phyloP scores from a whole-genome alignment of 805 yeast species.

The Vanderwaltozyma yarrowii region DNA sequence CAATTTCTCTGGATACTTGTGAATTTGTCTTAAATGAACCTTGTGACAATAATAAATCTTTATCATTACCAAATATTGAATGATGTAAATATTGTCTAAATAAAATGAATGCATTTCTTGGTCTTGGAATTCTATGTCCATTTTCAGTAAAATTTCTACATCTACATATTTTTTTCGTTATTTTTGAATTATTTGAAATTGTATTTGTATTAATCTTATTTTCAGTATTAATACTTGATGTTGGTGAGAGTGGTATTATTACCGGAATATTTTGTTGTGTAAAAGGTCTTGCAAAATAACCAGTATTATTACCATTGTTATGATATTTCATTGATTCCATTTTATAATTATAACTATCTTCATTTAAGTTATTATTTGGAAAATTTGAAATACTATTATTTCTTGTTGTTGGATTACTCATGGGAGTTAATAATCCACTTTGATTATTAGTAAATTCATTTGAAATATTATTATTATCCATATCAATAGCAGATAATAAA shows the following conservation, averaged over 20 bases:
- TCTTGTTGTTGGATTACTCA: slow-evolving; percentile 2
- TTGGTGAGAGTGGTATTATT: not conserved
- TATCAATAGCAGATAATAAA: not conserved
- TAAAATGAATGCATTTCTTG: slow-evolving; percentile 74
- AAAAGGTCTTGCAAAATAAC: not conserved
- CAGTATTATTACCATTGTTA: too few species aligned
- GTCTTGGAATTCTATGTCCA: slow-evolving; percentile 39
- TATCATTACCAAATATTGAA: slow-evolving; percentile 29
- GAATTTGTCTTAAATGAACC: slow-evolving; percentile 23
- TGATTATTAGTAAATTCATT: not conserved
- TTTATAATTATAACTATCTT: not conserved
- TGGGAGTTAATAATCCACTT: not conserved
- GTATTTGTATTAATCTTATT: not conserved
- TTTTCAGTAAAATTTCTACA: slow-evolving; percentile 2
- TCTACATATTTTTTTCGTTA: not conserved
- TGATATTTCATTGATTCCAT: too few species aligned
- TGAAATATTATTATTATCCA: not conserved
- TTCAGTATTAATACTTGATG: too few species aligned
- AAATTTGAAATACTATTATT: slow-evolving; percentile 1
- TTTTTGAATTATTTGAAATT: not conserved
- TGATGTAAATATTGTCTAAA: slow-evolving; percentile 77
- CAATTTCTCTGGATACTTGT: slow-evolving; percentile 47
- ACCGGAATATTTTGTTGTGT: not conserved
- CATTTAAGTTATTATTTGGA: not conserved
- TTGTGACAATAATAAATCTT: slow-evolving; percentile 20